These are phyloP conservation scores for Mortierella alpina DNA, from an alignment of 192 early-diverging fungal species.

Conservation along the genomic window DNA sequence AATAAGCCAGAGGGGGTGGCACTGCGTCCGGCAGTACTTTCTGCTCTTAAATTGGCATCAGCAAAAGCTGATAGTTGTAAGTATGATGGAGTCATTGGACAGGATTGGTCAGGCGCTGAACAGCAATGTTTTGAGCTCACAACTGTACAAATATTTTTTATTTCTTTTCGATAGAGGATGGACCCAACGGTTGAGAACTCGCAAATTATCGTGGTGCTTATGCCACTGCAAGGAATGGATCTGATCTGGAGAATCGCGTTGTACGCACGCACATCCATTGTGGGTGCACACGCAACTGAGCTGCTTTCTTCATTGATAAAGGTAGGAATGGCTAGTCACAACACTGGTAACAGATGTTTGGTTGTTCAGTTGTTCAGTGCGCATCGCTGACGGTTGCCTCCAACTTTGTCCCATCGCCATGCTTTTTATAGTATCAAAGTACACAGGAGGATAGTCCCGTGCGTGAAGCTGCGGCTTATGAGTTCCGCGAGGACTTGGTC, in stretches of 20 bases:
- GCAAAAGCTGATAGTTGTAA: constrained; percentile 36
- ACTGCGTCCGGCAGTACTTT: constrained; percentile 54
- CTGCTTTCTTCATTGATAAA: constrained; percentile 46
- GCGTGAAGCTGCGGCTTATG: constrained; percentile 12
- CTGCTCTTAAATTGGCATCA: constrained; percentile 53
- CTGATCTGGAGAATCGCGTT: constrained; percentile 61
- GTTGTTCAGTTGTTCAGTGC: neutral
- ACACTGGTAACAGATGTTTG: neutral
- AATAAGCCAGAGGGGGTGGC: constrained; percentile 51
- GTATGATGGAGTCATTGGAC: neutral
- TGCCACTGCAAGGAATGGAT: constrained; percentile 54
- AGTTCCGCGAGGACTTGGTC: constrained; percentile 54
- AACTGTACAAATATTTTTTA: neutral
- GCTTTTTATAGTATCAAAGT: constrained; percentile 25
- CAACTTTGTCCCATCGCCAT: neutral
- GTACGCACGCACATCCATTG: constrained; percentile 36
- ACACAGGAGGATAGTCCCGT: constrained; percentile 20
- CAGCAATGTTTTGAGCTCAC: neutral
- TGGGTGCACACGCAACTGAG: constrained; percentile 50
- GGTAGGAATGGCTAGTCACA: constrained; percentile 5
- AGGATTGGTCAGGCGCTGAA: too few species aligned
- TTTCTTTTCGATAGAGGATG: constrained; percentile 5
- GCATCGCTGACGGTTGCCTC: too few species aligned
- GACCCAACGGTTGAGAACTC: constrained; percentile 12
- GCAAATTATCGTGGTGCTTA: constrained; percentile 34